These are phyloP conservation scores for Psidium friedrichsthalianum DNA, from an alignment of 345 rosid genomes.

Conservation along the genomic window DNA sequence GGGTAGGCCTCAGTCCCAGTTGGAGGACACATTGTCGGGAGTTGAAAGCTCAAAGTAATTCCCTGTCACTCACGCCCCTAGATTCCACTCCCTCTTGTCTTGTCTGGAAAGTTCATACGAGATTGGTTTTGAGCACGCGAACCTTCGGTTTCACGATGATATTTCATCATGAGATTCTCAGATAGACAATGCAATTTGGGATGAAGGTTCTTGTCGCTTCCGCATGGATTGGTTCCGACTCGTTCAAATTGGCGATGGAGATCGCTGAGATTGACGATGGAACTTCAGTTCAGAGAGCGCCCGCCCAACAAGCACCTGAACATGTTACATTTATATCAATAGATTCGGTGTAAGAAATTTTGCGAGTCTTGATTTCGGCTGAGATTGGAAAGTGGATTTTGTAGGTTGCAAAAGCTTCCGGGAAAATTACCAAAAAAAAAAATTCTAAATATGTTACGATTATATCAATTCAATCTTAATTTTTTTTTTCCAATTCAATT, in stretches of 20 bases:
- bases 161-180: neutral
- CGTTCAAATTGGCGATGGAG: neutral
- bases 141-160: neutral
- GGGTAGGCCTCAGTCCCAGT: neutral
- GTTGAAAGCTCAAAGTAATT: neutral
- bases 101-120: neutral
- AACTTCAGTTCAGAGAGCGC: neutral
- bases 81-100: neutral
- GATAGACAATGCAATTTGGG: neutral
- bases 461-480: too few relatives aligned
- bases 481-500: too few relatives aligned
- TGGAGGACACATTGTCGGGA: neutral
- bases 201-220: neutral
- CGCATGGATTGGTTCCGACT: neutral
- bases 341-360: neutral
- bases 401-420: neutral
- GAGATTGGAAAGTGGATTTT: neutral
- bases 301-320: neutral
- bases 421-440: too few relatives aligned
- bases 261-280: neutral
- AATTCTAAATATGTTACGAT: too few relatives aligned
- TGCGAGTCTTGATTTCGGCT: neutral
- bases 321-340: too few relatives aligned
- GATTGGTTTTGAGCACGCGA: neutral
- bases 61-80: neutral